A percentile compares a stretch with the other conserved stretches of the same genome.
phyloP scores from a whole-genome alignment of 73 alveolate species.

The Paraurostyla sp. region DNA sequence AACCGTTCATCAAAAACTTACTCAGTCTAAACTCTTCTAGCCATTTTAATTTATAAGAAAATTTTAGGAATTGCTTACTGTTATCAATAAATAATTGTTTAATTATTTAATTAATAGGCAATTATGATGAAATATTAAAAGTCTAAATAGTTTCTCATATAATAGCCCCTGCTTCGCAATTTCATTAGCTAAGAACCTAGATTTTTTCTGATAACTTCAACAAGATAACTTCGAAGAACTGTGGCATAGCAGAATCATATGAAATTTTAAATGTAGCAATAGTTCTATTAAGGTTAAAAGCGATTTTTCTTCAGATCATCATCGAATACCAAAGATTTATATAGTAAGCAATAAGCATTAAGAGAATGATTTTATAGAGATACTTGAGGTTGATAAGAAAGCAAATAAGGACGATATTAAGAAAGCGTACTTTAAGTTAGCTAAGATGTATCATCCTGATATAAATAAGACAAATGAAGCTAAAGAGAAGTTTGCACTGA shows the following conservation, averaged over 20 bases:
- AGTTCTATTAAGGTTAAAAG: too few relatives aligned
- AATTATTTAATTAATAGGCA: not conserved
- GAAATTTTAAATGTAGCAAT: too few relatives aligned
- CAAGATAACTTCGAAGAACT: too few relatives aligned
- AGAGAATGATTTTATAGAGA: too few relatives aligned
- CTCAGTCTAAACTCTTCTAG: slow-evolving; percentile 52
- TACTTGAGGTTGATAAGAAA: slow-evolving; percentile 53
- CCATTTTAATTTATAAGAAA: slow-evolving; percentile 2
- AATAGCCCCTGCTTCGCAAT: not conserved
- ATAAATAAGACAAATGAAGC: slow-evolving; percentile 93
- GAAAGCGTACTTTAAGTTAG: slow-evolving; percentile 64
- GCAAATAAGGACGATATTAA: slow-evolving; percentile 67
- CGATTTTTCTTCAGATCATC: not conserved
- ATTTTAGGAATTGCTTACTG: slow-evolving; percentile 5
- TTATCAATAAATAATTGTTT: slow-evolving; percentile 3
- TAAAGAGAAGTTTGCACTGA: slow-evolving; percentile 89
- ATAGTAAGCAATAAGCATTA: too few relatives aligned
- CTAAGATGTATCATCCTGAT: slow-evolving; percentile 80
- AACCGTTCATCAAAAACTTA: slow-evolving; percentile 14
- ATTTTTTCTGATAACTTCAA: too few relatives aligned
- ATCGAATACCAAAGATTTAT: slow-evolving; percentile 12
- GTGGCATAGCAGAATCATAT: too few relatives aligned
- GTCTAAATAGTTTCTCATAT: too few relatives aligned
- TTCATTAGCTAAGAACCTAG: too few relatives aligned
- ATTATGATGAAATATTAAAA: not conserved